Evolutionary conservation across 2,329 filamentous ascomycete genomes (phyloP), one percentile per base, ranked within the genome.

Genomic region (Teratosphaeria epicoccoides): DNA sequence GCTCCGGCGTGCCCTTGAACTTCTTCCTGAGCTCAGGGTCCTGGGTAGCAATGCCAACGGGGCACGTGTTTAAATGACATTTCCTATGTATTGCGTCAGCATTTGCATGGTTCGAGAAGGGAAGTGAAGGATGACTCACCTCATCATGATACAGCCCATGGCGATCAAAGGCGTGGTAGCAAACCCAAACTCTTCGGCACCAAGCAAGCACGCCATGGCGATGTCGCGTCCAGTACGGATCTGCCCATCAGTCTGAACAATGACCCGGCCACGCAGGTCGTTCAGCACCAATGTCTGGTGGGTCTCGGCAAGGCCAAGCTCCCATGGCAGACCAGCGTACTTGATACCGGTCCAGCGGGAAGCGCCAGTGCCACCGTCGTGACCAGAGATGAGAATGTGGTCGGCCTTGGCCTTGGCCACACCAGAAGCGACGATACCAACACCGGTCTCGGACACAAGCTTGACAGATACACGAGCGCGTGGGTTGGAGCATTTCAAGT

Each of bases 261-360:
- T 86, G 49, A 95, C 88, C 78, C 91, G 88, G 49, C 91, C 91
- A 77, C 91, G 87, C 17, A 97, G 82, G 66, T 96, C 91, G 71
- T 97, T 97, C 40, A 97, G 77, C 11, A 97, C 91, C 58, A 97
- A 76, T 12, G 91, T 97, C 73, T 97, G 91, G 68, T 97, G 91
- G 45, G 90, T 96, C 75, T 97, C 91, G 5, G 91, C 91, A 62
- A 97, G 85, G 80, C 91, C 91, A 61, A 97, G 70, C 71, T 97
- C 91, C 90, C 90, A 97, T 24, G 91, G 91, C 29, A 96, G 82
- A 79, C 91, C 91, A 48, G 90, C 91, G 69, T 96, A 95, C 72
- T 96, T 96, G 82, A 95, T 96, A 76, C 91, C 91, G 65, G 91
- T 97, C 91, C 91, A 97, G 70, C 91, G 79, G 49, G 90, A 96